These are phyloP conservation scores for Styphnolobium japonicum DNA, from an alignment of 306 rosid species.

Conservation along the genomic window DNA sequence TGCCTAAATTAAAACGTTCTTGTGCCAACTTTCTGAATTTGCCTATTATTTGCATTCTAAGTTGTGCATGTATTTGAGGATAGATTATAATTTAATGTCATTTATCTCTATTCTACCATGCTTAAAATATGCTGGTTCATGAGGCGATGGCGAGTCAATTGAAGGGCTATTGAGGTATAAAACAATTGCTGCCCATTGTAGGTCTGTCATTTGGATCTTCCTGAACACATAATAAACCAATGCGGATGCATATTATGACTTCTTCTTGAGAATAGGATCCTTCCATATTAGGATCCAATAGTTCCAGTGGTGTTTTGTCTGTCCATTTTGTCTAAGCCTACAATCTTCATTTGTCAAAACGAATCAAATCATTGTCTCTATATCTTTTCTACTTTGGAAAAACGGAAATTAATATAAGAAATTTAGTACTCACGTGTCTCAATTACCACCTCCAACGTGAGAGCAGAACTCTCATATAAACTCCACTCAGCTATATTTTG, in stretches of 20 bases:
- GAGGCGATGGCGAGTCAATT: slow-evolving; percentile 24
- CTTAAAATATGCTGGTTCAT: slow-evolving; percentile 22
- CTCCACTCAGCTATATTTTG: no score
- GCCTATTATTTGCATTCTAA: neutral
- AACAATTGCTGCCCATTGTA: slow-evolving; percentile 37
- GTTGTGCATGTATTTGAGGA: neutral
- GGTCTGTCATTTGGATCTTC: slow-evolving; percentile 48
- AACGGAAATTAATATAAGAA: neutral
- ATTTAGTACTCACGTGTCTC: slow-evolving; percentile 25
- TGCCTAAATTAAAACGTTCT: neutral
- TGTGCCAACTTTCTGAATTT: neutral
- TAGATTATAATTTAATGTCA: neutral
- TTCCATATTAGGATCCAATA: slow-evolving; percentile 33
- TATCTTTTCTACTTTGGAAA: neutral
- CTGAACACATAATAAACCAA: slow-evolving; percentile 48
- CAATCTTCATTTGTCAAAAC: neutral
- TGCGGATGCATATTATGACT: slow-evolving; percentile 42
- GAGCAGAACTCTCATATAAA: no score
- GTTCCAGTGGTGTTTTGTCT: slow-evolving; percentile 23
- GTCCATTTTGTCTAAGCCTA: slow-evolving; percentile 51
- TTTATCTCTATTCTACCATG: neutral
- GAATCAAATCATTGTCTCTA: neutral
- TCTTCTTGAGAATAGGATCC: slow-evolving; percentile 33
- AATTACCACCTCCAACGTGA: no score
- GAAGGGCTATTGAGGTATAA: slow-evolving; percentile 36